A percentile compares a stretch with the other conserved stretches of the same genome.
phyloP scores from a whole-genome alignment of 2,329 filamentous ascomycete genomes.

The Diaporthe sp. region DNA sequence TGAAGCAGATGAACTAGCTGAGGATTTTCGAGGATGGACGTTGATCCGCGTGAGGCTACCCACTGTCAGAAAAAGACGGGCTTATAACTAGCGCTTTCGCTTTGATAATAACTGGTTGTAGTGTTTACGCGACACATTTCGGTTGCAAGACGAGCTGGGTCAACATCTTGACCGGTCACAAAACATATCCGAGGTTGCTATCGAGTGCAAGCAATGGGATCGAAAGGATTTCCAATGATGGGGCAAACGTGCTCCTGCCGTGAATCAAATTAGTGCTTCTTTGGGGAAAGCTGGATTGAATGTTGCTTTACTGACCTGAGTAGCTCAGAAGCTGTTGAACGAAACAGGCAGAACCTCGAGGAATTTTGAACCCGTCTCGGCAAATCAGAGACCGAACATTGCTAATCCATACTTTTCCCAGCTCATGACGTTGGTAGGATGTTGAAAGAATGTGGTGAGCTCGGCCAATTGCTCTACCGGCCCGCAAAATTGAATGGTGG shows the following conservation, averaged over 20 bases:
- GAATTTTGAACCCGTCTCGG: neutral
- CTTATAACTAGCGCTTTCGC: neutral
- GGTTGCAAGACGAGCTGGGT: too few relatives aligned
- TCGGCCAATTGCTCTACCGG: neutral
- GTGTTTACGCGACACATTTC: neutral
- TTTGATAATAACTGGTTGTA: neutral
- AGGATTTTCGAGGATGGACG: neutral
- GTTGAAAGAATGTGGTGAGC: neutral
- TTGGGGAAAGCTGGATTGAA: neutral
- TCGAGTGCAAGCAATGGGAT: constrained; percentile 3
- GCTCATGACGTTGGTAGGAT: too few relatives aligned
- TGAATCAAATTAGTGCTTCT: neutral
- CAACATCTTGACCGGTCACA: neutral
- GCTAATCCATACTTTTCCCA: neutral
- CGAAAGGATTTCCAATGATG: neutral
- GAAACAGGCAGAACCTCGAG: neutral
- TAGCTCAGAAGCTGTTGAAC: neutral
- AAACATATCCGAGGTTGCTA: neutral
- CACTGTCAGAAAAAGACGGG: neutral
- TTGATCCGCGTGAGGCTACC: neutral
- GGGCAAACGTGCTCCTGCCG: too few relatives aligned
- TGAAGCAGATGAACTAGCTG: neutral
- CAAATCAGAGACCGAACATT: neutral
- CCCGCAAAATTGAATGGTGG: too few relatives aligned
- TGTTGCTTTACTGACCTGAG: neutral